Evolutionary conservation across 1,139 yeast species (phyloP), one percentile per base, ranked within the genome.

Genomic region (Debaryomyces psychrophilus): DNA sequence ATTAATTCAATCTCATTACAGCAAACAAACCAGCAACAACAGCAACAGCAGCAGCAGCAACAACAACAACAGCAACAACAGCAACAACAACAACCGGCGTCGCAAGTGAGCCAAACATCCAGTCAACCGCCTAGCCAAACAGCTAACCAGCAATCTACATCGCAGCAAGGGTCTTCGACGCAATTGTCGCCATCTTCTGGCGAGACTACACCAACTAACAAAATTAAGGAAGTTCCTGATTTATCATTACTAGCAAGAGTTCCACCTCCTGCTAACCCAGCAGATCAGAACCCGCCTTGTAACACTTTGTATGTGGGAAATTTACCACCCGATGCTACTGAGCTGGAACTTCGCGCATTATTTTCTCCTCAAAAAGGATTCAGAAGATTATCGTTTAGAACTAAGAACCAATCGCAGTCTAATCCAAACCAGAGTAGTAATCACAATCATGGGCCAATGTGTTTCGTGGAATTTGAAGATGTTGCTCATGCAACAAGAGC

Each of bases 241-340:
- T 72, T 86, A 53, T 83, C 90, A 1, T 68, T 86, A 41, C 68
- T 87, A 41, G 90, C 92, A 0, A 69, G 89, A 51, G 90, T 92
- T 20, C 92, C 97, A 31, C 97, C 97, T 1, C 98, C 98, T 3
- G 97, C 97, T 2, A 93, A 93, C 59, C 99, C 99, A 1, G 99
- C 99, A 2, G 99, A 93, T 67, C 99, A 93, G 68, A 93, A 93
- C 61, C 99, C 99, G 8, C 99, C 99, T 6, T 93, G 99, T 71
- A 93, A 93, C 65, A 93, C 99, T 0, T 74, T 93, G 48, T 93
- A 93, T 59, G 99, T 93, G 44, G 99, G 99, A 18, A 93, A 93
- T 64, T 77, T 93, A 58, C 99, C 99, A 3, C 97, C 97, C 8
- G 97, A 93, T 71, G 96, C 98, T 2, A 85, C 96, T 3, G 99